Evolutionary conservation across 129 eudicot genomes (phyloP), one percentile per base, ranked within the genome.

Genomic region (Kitagawia praeruptora): DNA sequence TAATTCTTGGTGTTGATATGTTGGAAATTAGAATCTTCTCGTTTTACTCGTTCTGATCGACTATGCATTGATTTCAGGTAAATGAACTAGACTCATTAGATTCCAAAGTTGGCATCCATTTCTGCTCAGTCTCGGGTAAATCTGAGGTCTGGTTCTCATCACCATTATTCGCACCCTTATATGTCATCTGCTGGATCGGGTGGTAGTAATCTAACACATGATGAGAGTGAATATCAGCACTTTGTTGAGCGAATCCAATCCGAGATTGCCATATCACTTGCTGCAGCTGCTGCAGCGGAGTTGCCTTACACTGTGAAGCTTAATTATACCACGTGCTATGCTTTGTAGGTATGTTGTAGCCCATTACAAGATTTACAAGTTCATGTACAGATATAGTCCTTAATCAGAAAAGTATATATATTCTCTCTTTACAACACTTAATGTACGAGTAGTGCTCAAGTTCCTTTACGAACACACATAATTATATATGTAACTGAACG

Each of bases 271-370:
- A 87, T 95, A 27, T 90, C 99, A 4, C 79, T 95, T 79, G 87
- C 95, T 74, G 93, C 97, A 23, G 88, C 91, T 10, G 94, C 94
- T 18, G 89, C 99, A 64, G 91, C 97, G 19, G 99, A 95, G 85
- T 82, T 95, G 54, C 99, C 99, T 14, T 95, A 97, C 87, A 95
- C 97, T 25, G 99, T 95, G 70, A 95, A 90, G 91, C 90, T 78
- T 95, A 77, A 84, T 85, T 71, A 95, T 95, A 82, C 97, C 95
- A 61, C 96, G 91, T 84, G 98, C 98, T 42, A 97, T 93, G 8
- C 98, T 93, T 75, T 93, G 98, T 76, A 93, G 98, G 98, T 91
- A 79, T 71, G 86, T 75, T 64, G 56, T 16, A 42, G 27, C 51
- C 63, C 53, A 63, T 58, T 31, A 58, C 64, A n/a, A 23, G 0